These are phyloP conservation scores for Penicillium crustosum DNA, from an alignment of 2,329 filamentous ascomycete genomes.

Conservation along the genomic window DNA sequence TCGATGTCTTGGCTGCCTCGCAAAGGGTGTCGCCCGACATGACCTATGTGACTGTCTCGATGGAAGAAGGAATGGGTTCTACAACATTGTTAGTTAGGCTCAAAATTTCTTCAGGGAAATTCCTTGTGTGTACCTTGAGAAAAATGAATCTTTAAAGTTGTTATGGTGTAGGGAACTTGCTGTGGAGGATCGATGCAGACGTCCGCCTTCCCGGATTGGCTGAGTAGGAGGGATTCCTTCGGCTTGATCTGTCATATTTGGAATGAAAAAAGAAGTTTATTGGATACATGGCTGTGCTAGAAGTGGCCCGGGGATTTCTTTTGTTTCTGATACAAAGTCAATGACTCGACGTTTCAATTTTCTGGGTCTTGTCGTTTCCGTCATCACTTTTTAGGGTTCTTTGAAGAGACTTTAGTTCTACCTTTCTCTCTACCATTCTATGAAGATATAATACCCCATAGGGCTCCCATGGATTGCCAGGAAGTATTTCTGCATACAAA, in stretches of 20 bases:
- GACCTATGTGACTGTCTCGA: constrained; percentile 27
- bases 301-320: neutral
- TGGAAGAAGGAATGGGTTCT: constrained; percentile 27
- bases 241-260: neutral
- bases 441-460: neutral
- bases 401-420: neutral
- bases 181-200: constrained; percentile 16
- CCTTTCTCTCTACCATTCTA: neutral
- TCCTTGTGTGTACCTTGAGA: constrained; percentile 15
- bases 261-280: neutral
- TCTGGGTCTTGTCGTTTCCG: neutral
- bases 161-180: constrained; percentile 27
- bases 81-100: neutral
- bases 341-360: constrained; percentile 4
- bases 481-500: no score
- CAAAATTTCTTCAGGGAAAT: no score
- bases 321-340: constrained; percentile 7
- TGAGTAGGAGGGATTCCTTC: constrained; percentile 2
- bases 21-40: constrained; percentile 24
- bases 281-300: fast-evolving
- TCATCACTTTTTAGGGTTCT: neutral
- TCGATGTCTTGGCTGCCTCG: constrained; percentile 26
- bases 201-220: neutral
- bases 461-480: neutral
- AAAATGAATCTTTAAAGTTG: constrained; percentile 26